phyloP scores from a whole-genome alignment of 2,329 filamentous ascomycete genomes.

The Ampelomyces quisqualis region DNA sequence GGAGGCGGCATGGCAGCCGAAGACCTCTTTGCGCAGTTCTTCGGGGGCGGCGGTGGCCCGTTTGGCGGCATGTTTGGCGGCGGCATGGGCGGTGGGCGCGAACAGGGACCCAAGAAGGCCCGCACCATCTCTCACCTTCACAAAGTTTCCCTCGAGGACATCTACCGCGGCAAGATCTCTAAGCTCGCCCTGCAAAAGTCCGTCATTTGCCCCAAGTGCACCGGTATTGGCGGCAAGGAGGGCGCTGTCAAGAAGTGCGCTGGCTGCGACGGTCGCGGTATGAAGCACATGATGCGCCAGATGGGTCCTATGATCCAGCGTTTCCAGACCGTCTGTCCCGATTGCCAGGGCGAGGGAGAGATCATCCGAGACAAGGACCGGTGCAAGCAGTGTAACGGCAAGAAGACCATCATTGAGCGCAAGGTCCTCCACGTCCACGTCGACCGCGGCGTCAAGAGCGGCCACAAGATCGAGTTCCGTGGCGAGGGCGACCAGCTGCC shows the following conservation, averaged over 20 bases:
- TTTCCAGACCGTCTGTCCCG: constrained; percentile 98
- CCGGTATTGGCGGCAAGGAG: constrained; percentile 93
- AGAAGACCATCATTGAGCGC: constrained; percentile 96
- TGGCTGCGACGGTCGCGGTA: constrained; percentile 89
- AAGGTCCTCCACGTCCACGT: constrained; percentile 99
- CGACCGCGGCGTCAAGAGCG: constrained; percentile 88
- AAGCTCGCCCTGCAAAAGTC: constrained; percentile 97
- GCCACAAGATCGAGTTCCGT: constrained; percentile 95
- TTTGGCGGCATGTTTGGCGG: constrained; percentile 64
- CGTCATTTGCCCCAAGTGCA: constrained; percentile 92
- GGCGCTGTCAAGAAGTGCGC: constrained; percentile 92
- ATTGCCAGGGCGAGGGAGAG: constrained; percentile 97
- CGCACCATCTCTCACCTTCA: constrained; percentile 97
- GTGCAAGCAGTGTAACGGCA: constrained; percentile 94
- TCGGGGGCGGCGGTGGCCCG: constrained; percentile 67
- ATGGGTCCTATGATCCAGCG: constrained; percentile 99
- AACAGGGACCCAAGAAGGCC: constrained; percentile 83
- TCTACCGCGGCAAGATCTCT: constrained; percentile 96
- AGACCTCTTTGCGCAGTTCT: constrained; percentile 96
- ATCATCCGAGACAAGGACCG: constrained; percentile 95
- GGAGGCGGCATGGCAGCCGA: constrained; percentile 89
- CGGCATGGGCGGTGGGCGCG: constrained; percentile 65
- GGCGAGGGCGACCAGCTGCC: constrained; percentile 96
- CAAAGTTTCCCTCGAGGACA: constrained; percentile 96
- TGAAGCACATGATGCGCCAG: constrained; percentile 99